phyloP scores from a whole-genome alignment of 2,329 filamentous ascomycete genomes.

The Magnaporthiopsis poae region DNA sequence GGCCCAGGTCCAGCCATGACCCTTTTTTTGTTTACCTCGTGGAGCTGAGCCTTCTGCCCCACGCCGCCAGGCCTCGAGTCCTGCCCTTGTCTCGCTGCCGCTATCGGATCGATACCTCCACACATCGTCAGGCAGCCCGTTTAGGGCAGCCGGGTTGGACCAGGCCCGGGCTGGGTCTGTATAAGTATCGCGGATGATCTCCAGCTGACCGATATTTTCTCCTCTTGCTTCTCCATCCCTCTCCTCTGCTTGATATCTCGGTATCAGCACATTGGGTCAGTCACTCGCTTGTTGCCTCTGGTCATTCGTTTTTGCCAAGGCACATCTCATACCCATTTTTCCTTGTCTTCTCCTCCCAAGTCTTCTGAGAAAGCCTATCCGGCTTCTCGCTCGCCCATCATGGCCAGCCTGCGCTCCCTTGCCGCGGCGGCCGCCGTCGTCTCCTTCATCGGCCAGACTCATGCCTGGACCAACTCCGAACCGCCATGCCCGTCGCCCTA shows the following conservation, averaged over 20 bases:
- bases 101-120: background rate
- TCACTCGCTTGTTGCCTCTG: conserved; percentile 5
- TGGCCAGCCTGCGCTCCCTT: conserved; percentile 23
- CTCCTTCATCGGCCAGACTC: conserved; percentile 26
- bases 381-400: conserved; percentile 12
- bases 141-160: background rate
- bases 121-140: background rate
- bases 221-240: background rate
- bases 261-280: background rate
- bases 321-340: background rate
- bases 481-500: conserved; percentile 35
- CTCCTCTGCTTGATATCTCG: background rate
- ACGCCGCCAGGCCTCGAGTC: background rate
- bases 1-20: background rate
- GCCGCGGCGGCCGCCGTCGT: conserved; percentile 28
- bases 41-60: background rate
- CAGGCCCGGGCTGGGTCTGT: background rate
- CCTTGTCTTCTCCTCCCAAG: background rate
- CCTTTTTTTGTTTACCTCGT: background rate
- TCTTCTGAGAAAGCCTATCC: background rate
- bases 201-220: background rate
- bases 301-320: conserved; percentile 2
- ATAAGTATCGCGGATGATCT: background rate
- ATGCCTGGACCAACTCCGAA: conserved; percentile 33
- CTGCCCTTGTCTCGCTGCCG: background rate